Base-by-base conservation (phyloP, 129 eudicot genomes). In the Mikania micrantha region DNA sequence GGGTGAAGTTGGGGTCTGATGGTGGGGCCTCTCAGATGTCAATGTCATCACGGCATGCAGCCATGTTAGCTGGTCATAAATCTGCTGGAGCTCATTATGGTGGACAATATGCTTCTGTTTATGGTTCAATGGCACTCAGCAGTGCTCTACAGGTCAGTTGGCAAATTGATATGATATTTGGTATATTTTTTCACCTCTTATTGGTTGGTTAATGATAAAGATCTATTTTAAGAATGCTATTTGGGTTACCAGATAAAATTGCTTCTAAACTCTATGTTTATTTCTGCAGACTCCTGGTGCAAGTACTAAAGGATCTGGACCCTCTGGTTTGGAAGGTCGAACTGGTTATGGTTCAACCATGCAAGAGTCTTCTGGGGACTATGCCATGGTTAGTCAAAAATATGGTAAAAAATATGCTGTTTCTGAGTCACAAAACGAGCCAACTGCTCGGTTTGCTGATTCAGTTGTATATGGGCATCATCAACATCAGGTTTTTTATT, bases 61-160 rank as follows among this genome's bases (percentile, higher is more conserved):
- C 90, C 63, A 70, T 88, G 74, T 45, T 89, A 47, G 79, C 85
- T 65, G 81, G 81, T 73, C 88, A 78, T 77, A 78, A 84, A n/a
- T 69, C 93, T 17, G 75, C 81, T 12, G 80, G 81, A 36, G 53
- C 80, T 52, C 92, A 78, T 53, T 88, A 84, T 74, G 95, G 86
- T 22, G 99, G 99, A 50, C 95, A 86, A 64, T 93, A 93, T 68
- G 39, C 80, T 66, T 86, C 95, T 17, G 78, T 84, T 22, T 92
- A 92, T 72, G 85, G 88, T 57, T 84, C 96, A 4, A 40, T 76
- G 64, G 82, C 80, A 47, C 70, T 85, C 58, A 77, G 60, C 73
- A 78, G 74, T 78, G 72, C 81, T 22, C 93, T 88, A 52, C 88
- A 93, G 95, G 99, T 93, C 62, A 52, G 77, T 60, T 27, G 48